Evolutionary conservation across 2,329 filamentous ascomycete genomes (phyloP), one percentile per base, ranked within the genome.

Genomic region (Neonectria punicea): DNA sequence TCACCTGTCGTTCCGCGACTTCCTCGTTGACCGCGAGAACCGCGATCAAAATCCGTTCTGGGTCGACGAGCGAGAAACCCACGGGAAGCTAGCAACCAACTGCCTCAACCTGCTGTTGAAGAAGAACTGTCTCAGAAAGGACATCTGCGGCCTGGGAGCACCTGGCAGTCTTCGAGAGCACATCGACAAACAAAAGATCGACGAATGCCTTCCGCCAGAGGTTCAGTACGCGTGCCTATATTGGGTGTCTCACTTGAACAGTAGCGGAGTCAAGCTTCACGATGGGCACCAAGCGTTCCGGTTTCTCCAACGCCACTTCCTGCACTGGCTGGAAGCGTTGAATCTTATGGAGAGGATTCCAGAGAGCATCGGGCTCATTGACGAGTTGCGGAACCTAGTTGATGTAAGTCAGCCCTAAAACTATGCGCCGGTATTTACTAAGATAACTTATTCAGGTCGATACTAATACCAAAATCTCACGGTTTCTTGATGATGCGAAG

Each of bases 1-100:
- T 3, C 79, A 82, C 51, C 61, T 77, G 11, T 81, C 80, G 0
- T 82, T 83, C 54, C 75, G 76, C 16, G 78, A 82, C 47, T 74
- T 73, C 3, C 22, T 73, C 1, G 0, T 66, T 10, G 67, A 78
- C 58, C 57, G 74, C 32, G 71, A 75, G 39, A 22, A 22, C 22
- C 10, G 73, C 68, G 58, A 63, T 66, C 28, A 6, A 30, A 7
- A 53, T n/a, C 5, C 46, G 5, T 72, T 74, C n/a, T 66, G 50
- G 57, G 16, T 73, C 9, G 54, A 70, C 11, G 59, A 68, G 8
- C 8, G 28, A 6, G 16, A 32, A 13, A 10, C 39, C 0, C 67
- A 73, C 9, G 1, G 22, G 2, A 11, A 10, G 5, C 14, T 71
- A 0, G 61, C 59, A 0, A n/a, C 8, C 1, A 53, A 44, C 3